Evolutionary conservation across 1,139 yeast genomes (phyloP).

Genomic region (Candida glucosophila): DNA sequence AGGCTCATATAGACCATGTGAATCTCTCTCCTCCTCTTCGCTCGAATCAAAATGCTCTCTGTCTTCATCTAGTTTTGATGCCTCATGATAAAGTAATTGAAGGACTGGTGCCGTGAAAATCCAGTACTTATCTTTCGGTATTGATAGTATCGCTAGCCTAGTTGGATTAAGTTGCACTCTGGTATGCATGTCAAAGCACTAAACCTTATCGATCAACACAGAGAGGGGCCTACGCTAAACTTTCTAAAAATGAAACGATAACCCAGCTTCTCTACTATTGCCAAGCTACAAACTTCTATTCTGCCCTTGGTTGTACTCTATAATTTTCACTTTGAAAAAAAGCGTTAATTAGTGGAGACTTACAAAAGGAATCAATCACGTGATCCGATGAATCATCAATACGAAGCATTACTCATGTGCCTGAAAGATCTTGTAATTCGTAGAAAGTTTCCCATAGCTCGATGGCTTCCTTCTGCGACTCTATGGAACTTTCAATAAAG

Average conservation of each 20-base stretch:
- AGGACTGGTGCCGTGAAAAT: constrained; percentile 39
- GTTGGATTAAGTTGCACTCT: constrained; percentile 40
- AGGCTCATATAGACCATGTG: background rate
- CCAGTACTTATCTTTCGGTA: constrained; percentile 44
- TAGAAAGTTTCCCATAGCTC: constrained; percentile 93
- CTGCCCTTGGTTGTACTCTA: too few species aligned
- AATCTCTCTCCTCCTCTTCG: background rate
- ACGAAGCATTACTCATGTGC: too few species aligned
- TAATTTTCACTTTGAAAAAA: too few species aligned
- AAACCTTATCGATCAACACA: too few species aligned
- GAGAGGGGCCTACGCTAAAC: too few species aligned
- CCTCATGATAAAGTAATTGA: constrained; percentile 24
- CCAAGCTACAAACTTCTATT: too few species aligned
- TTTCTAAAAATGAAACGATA: too few species aligned
- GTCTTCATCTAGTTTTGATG: constrained; percentile 5
- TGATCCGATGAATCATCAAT: too few species aligned
- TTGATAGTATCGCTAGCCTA: constrained; percentile 36
- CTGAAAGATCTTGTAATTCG: constrained; percentile 35
- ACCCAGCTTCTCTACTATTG: too few species aligned
- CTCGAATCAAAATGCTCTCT: constrained; percentile 3
- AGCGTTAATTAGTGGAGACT: too few species aligned
- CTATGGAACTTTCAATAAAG: constrained; percentile 83
- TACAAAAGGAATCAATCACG: too few species aligned
- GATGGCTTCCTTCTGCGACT: constrained; percentile 88
- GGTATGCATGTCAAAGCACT: too few species aligned